Evolutionary conservation across 768 basidiomycete genomes (phyloP).

Genomic region (Boletus reticulatus): DNA sequence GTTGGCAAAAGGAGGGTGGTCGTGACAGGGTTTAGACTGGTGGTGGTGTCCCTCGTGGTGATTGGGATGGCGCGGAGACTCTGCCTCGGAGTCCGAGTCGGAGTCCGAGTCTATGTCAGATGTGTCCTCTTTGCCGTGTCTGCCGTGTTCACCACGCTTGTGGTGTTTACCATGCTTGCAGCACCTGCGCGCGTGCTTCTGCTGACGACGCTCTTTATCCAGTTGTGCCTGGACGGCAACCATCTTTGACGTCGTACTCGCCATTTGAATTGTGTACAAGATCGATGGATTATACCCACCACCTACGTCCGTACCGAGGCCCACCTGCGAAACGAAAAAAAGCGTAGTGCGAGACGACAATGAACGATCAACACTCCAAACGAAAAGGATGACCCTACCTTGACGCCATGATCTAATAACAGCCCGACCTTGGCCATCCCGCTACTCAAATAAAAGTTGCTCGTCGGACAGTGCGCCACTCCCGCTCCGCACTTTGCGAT

Average conservation of each 20-base stretch:
- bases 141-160: neutral
- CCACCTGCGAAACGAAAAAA: conserved; percentile 52
- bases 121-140: neutral
- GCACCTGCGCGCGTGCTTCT: neutral
- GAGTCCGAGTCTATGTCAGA: too few species aligned
- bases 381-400: conserved; percentile 45
- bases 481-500: conserved; percentile 65
- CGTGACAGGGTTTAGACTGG: neutral
- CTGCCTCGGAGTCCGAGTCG: too few species aligned
- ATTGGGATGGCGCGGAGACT: neutral
- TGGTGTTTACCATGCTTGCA: neutral
- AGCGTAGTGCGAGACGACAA: too few species aligned
- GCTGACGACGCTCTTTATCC: conserved; percentile 9
- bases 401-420: conserved; percentile 78
- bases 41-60: neutral
- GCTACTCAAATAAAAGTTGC: conserved; percentile 86
- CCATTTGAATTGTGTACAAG: conserved; percentile 68
- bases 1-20: conserved; percentile 38
- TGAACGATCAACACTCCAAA: neutral
- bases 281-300: conserved; percentile 85
- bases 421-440: conserved; percentile 76
- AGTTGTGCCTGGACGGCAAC: conserved; percentile 44
- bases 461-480: conserved; percentile 89
- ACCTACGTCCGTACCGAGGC: conserved; percentile 86
- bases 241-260: conserved; percentile 78